Evolutionary conservation across 2,329 filamentous ascomycete genomes (phyloP), one percentile per base, ranked within the genome.

Genomic region (Sporothrix pseudoabietina): DNA sequence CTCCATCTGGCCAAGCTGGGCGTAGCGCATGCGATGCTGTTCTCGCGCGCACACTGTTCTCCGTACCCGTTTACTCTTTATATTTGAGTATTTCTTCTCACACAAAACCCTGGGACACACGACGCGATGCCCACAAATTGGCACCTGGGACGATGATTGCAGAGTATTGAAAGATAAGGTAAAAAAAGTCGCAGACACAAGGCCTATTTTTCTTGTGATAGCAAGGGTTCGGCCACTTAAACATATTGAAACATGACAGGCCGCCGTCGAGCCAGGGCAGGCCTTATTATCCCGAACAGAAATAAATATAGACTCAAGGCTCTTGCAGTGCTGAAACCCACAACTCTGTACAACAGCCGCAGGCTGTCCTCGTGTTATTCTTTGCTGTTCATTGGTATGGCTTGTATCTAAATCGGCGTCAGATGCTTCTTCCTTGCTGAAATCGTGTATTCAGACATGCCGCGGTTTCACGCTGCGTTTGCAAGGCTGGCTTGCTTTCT

Each of bases 401-500:
- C 22, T 26, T n/a, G 32, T 61, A 12, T 26, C 39, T 10, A 26
- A 3, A 44, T 65, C n/a, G n/a, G 26, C 10, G 35, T 65, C 2
- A 5, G 6, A 14, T 39, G 19, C 57, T 19, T 61, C 61, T 47
- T 44, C 39, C 61, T n/a, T 65, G 39, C 12, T 30, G 12, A n/a
- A 19, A 30, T 61, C 12, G 59, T 41, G 35, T 26, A 10, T 41
- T n/a, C 35, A 65, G 59, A 12, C 35, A 44, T 30, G 39, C 35
- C 22, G 39, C 39, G 4, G 61, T 66, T 66, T 47, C 61, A 66
- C 39, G 39, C 22, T 1, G 39, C 7, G 61, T 47, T 68, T 52
- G 44, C 65, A 68, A 68, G 65, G 65, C 65, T 68, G 59, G 59
- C 59, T 44, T 59, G 30, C 55, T 59, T 59, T 35, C 16, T 35